Conservation (phyloP, 768 basidiomycete species). For the Boletus sp. region DNA sequence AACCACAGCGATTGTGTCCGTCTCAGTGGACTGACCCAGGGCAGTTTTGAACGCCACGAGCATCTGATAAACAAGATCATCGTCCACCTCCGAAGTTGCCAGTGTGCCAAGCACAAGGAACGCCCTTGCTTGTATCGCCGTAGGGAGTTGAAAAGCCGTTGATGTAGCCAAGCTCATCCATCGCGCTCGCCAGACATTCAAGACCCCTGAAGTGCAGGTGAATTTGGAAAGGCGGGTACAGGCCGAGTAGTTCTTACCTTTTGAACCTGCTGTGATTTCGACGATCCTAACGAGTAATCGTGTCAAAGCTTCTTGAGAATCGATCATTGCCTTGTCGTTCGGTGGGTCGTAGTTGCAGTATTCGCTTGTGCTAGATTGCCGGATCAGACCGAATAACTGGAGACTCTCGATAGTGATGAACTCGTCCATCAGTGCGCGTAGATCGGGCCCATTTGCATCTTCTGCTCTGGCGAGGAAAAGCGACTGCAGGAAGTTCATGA, state of each 20-base stretch:
- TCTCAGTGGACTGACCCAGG: conserved; percentile 61
- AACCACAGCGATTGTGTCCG: conserved; percentile 68
- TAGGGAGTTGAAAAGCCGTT: conserved; percentile 86
- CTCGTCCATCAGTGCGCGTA: conserved; percentile 62
- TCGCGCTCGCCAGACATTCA: conserved; percentile 88
- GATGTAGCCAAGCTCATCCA: conserved; percentile 91
- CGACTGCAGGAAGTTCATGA: conserved; percentile 80
- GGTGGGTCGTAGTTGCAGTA: conserved; percentile 54
- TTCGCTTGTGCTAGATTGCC: conserved; percentile 64
- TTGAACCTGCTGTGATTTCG: conserved; percentile 60
- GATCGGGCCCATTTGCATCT: conserved; percentile 54
- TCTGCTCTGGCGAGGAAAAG: conserved; percentile 59
- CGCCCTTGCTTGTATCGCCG: conserved; percentile 82
- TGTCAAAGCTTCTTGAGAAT: conserved; percentile 63
- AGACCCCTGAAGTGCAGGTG: conserved; percentile 46
- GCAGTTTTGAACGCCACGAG: conserved; percentile 81
- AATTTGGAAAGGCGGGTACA: neutral
- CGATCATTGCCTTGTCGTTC: conserved; percentile 54
- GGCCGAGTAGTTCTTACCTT: conserved; percentile 45
- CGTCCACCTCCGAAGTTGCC: conserved; percentile 83
- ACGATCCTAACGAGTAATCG: conserved; percentile 61
- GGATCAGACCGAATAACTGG: conserved; percentile 68
- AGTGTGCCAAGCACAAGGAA: conserved; percentile 82
- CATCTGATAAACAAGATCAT: conserved; percentile 91
- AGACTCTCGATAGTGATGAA: conserved; percentile 55